phyloP scores from a whole-genome alignment of 2,329 filamentous ascomycete genomes.

The Cytospora paraplurivora region DNA sequence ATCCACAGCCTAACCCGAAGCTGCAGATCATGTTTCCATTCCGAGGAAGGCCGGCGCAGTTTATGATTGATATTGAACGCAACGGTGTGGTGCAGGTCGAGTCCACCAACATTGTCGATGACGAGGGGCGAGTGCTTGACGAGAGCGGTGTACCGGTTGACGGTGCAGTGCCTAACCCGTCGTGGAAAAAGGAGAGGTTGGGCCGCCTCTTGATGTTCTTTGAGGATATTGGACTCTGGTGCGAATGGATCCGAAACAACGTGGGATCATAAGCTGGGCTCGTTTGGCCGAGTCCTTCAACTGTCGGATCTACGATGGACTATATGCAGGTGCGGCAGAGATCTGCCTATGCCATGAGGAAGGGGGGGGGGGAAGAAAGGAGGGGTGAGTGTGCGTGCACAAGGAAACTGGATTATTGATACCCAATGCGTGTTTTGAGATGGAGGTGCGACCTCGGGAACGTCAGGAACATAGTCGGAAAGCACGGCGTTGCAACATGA shows the following conservation, averaged over 20 bases:
- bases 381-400: background rate
- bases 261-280: constrained; percentile 30
- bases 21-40: constrained; percentile 59
- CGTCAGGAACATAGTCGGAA: background rate
- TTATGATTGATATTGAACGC: constrained; percentile 60
- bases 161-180: constrained; percentile 18
- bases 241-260: constrained; percentile 51
- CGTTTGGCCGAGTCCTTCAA: background rate
- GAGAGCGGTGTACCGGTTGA: constrained; percentile 39
- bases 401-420: background rate
- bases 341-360: background rate
- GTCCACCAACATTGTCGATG: constrained; percentile 56
- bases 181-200: constrained; percentile 43
- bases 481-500: background rate
- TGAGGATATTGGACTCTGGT: constrained; percentile 57
- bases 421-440: background rate
- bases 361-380: background rate
- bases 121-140: constrained; percentile 24
- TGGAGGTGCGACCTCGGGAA: background rate
- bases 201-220: constrained; percentile 50
- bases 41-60: constrained; percentile 48
- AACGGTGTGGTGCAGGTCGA: constrained; percentile 61
- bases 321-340: too few species aligned
- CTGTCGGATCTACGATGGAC: too few species aligned
- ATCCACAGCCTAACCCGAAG: constrained; percentile 46